Percentiles rank a stretch among this genome's conserved stretches.
phyloP scores from a whole-genome alignment of 495 filamentous ascomycete species.

The Cercophora newfieldiana region DNA sequence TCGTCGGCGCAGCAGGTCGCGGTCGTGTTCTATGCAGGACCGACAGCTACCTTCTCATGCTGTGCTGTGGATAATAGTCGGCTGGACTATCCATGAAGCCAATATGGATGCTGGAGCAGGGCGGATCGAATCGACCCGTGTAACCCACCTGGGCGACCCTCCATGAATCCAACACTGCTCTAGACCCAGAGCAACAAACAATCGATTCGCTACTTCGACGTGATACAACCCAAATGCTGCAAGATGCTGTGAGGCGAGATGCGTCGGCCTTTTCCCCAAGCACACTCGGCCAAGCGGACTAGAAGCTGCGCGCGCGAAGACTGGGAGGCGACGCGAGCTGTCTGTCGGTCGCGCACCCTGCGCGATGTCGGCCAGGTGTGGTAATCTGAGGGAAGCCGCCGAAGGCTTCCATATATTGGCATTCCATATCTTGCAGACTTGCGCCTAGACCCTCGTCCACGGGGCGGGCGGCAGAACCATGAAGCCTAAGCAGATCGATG shows the following conservation, averaged over 20 bases:
- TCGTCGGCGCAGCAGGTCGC: neutral
- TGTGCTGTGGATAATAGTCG: slow-evolving; percentile 31
- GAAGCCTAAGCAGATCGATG: slow-evolving; percentile 12
- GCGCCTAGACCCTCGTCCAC: slow-evolving; percentile 1
- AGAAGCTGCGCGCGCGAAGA: neutral
- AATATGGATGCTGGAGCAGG: slow-evolving; percentile 29
- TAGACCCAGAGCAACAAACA: neutral
- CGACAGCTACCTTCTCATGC: slow-evolving; percentile 13
- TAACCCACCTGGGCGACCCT: slow-evolving; percentile 18
- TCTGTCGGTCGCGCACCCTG: neutral
- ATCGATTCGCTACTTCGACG: neutral
- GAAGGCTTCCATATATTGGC: slow-evolving; percentile 21
- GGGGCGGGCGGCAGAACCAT: slow-evolving; percentile 5
- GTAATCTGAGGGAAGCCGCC: slow-evolving; percentile 26
- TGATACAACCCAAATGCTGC: slow-evolving; percentile 1
- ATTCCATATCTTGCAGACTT: slow-evolving; percentile 5
- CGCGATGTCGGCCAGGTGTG: slow-evolving; percentile 2
- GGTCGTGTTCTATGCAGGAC: slow-evolving; percentile 13
- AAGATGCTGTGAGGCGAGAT: neutral
- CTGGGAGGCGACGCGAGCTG: neutral
- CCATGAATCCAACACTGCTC: neutral
- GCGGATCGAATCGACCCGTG: slow-evolving; percentile 37
- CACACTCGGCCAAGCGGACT: neutral
- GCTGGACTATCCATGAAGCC: slow-evolving; percentile 25
- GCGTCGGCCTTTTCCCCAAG: neutral